Percentiles rank a stretch among this genome's conserved stretches.
phyloP scores from a whole-genome alignment of 768 basidiomycete species.

The Pleurotus platypus region DNA sequence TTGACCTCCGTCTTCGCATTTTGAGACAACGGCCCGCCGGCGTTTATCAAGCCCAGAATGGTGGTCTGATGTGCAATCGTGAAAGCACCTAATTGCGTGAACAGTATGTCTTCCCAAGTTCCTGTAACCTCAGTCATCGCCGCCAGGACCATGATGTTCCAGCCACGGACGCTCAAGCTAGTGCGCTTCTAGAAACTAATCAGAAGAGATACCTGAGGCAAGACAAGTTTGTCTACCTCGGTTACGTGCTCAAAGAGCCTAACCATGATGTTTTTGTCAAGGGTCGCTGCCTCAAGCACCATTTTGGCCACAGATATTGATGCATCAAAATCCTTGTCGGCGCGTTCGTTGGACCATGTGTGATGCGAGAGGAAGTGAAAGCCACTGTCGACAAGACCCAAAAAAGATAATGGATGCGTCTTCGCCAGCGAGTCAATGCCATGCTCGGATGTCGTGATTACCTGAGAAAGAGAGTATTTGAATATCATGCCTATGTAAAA shows the following conservation, averaged over 20 bases:
- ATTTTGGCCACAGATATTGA: slow-evolving; percentile 50
- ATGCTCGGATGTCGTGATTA: slow-evolving; percentile 25
- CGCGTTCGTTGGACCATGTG: slow-evolving; percentile 38
- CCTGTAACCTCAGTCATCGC: slow-evolving; percentile 40
- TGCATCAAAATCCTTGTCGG: slow-evolving; percentile 50
- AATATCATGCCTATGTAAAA: background rate
- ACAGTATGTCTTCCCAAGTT: slow-evolving; percentile 37
- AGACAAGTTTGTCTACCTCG: slow-evolving; percentile 25
- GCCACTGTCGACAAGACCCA: slow-evolving; percentile 45
- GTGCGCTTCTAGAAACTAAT: slow-evolving; percentile 26
- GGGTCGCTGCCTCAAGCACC: slow-evolving; percentile 42
- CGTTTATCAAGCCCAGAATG: slow-evolving; percentile 37
- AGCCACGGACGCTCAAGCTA: slow-evolving; percentile 46
- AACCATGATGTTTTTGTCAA: slow-evolving; percentile 38
- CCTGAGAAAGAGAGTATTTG: slow-evolving; percentile 13
- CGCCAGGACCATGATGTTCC: slow-evolving; percentile 61
- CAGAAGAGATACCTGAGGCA: background rate
- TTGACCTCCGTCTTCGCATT: slow-evolving; percentile 57
- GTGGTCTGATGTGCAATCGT: slow-evolving; percentile 40
- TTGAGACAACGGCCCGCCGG: slow-evolving; percentile 33
- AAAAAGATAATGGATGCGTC: slow-evolving; percentile 29
- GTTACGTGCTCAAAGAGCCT: slow-evolving; percentile 29
- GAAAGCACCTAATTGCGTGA: slow-evolving; percentile 50
- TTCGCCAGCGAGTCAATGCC: slow-evolving; percentile 24
- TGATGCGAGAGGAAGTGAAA: slow-evolving; percentile 52